Base-by-base conservation (phyloP, 1,139 yeast species). In the Zygosaccharomyces sapae region DNA sequence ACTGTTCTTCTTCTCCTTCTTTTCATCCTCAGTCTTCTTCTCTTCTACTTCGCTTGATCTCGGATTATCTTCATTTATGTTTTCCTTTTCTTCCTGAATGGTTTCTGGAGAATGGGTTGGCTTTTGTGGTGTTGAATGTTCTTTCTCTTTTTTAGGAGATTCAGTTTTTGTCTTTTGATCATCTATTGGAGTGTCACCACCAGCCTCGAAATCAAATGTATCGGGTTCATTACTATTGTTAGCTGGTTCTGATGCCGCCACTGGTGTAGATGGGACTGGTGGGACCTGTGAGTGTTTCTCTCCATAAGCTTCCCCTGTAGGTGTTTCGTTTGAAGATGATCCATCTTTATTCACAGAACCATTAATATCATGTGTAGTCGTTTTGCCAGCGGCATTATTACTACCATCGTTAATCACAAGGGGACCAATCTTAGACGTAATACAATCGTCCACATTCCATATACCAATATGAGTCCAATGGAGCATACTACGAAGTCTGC, bases 401-500 rank as follows among this genome's bases (percentile, higher is more conserved):
- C 44, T 50, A 20, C 47, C 48, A 10, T 45, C 62, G 9, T 54
- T 58, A 4, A 49, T 33, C 10, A 56, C 57, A 12, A 55, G 24
- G 5, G 72, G 72, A 1, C 65, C 66, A 30, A 69, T 61, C 44
- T 59, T 64, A 4, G 67, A 57, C 10, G 60, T 57, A 16, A 62
- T 50, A 2, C 69, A 56, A 52, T 67, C 62, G 25, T 65, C 72
- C 3, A 62, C 46, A 16, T 68, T 69, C 74, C 72, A 70, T 4
- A 71, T 62, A 33, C 97, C 97, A 27, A 83, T 67, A 55, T 88
- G 81, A n/a, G 94, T 75, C 92, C 95, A 90, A 67, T 85, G 87
- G 56, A 89, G 73, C 53, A 79, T 77, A 27, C 77, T 76, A 49
- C 85, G 72, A 20, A 81, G 64, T 54, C 79, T 71, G 33, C 77